Conservation (phyloP, 805 yeast genomes). For the Starmerella sirachaensis region DNA sequence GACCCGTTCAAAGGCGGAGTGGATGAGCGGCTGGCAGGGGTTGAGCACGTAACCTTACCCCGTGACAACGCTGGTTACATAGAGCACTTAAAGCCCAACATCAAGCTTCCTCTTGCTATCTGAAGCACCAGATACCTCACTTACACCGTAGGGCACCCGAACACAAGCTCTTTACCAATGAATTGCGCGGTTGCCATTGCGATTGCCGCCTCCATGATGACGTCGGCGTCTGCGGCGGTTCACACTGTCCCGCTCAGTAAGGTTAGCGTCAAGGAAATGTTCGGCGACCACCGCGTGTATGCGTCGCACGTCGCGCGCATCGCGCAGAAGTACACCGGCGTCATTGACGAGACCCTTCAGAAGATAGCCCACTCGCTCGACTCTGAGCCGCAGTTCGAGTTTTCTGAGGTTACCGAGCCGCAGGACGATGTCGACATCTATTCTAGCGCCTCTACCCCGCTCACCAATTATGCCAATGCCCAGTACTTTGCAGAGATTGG, state of each 20-base stretch:
- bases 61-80: too few species aligned
- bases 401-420: background rate
- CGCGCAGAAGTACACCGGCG: conserved; percentile 22
- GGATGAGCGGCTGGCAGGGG: too few species aligned
- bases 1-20: too few species aligned
- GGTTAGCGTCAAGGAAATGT: conserved; percentile 15
- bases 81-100: too few species aligned
- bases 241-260: conserved; percentile 19
- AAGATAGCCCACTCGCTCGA: conserved; percentile 9
- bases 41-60: too few species aligned
- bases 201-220: conserved; percentile 18
- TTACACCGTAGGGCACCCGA: too few species aligned
- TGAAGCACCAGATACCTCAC: too few species aligned
- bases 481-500: conserved; percentile 89
- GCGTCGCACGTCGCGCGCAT: conserved; percentile 20
- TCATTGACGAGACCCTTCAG: conserved; percentile 8
- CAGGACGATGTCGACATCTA: conserved; percentile 9
- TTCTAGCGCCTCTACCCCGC: conserved; percentile 41
- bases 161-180: conserved; percentile 9
- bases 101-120: too few species aligned
- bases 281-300: conserved; percentile 17
- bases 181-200: conserved; percentile 12
- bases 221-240: conserved; percentile 20
- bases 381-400: conserved; percentile 14
- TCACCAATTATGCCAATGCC: conserved; percentile 88